Conservation (phyloP, 2,329 filamentous ascomycete genomes). For the Aureobasidium sp. region DNA sequence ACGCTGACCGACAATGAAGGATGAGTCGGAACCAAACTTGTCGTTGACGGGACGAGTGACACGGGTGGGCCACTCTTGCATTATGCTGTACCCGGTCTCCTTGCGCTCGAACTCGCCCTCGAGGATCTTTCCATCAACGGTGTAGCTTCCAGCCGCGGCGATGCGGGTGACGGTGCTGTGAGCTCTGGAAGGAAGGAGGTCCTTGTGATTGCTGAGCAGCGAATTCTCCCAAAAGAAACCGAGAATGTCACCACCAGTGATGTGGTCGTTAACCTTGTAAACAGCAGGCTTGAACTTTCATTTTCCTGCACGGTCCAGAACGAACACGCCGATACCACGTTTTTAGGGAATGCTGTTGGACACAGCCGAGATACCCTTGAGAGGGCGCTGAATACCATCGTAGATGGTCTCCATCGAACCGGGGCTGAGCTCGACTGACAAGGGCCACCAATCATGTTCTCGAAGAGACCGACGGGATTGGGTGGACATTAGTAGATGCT, state of each 20-base stretch:
- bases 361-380: slow-evolving; percentile 69
- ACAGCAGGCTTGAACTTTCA: slow-evolving; percentile 83
- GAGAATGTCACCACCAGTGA: slow-evolving; percentile 93
- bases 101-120: slow-evolving; percentile 96
- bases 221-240: slow-evolving; percentile 94
- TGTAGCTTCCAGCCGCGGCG: slow-evolving; percentile 82
- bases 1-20: slow-evolving; percentile 93
- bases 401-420: slow-evolving; percentile 99
- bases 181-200: slow-evolving; percentile 82
- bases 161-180: slow-evolving; percentile 89
- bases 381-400: slow-evolving; percentile 95
- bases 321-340: slow-evolving; percentile 78
- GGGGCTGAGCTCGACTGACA: slow-evolving; percentile 94
- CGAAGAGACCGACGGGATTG: slow-evolving; percentile 86
- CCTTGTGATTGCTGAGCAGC: slow-evolving; percentile 85
- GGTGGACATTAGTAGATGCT: slow-evolving; percentile 15
- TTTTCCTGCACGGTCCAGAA: slow-evolving; percentile 82
- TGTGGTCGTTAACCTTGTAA: slow-evolving; percentile 92
- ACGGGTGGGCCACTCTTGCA: slow-evolving; percentile 98
- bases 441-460: slow-evolving; percentile 95
- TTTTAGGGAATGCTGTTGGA: slow-evolving; percentile 69
- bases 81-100: slow-evolving; percentile 92
- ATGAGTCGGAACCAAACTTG: slow-evolving; percentile 79
- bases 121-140: slow-evolving; percentile 85
- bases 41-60: slow-evolving; percentile 87